Evolutionary conservation across 768 basidiomycete genomes (phyloP).

Genomic region (Mycena galopus): DNA sequence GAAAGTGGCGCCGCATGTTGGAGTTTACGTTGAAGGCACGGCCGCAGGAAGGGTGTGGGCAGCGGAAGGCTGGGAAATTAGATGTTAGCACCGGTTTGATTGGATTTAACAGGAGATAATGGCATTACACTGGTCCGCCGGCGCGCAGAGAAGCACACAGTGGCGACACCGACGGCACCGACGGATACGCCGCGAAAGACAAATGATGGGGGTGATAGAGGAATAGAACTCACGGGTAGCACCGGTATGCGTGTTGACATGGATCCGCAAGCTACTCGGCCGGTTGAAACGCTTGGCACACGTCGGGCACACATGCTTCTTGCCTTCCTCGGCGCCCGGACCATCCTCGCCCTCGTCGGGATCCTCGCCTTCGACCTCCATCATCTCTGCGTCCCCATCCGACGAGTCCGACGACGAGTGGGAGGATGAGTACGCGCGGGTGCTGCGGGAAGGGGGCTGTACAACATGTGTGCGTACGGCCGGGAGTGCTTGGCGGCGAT

Average conservation of each 20-base stretch:
- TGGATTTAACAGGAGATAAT: no score
- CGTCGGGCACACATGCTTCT: constrained; percentile 63
- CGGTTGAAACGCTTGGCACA: constrained; percentile 77
- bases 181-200: neutral
- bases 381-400: constrained; percentile 12
- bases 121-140: no score
- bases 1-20: constrained; percentile 85
- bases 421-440: neutral
- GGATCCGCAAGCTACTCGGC: constrained; percentile 75
- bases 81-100: no score
- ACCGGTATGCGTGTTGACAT: constrained; percentile 78
- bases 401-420: neutral
- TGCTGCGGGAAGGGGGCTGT: neutral
- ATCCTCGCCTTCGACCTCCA: neutral
- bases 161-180: no score
- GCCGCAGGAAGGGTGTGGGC: constrained; percentile 80
- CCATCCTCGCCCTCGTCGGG: neutral
- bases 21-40: constrained; percentile 87
- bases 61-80: constrained; percentile 66
- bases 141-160: no score
- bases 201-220: constrained; percentile 35
- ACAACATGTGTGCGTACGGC: neutral
- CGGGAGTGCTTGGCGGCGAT: neutral
- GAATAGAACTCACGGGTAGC: constrained; percentile 65
- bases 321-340: constrained; percentile 39